A percentile compares a stretch with the other conserved stretches of the same genome.
phyloP scores from a whole-genome alignment of 1,284 basidiomycete genomes.

The Trametes hirsuta region DNA sequence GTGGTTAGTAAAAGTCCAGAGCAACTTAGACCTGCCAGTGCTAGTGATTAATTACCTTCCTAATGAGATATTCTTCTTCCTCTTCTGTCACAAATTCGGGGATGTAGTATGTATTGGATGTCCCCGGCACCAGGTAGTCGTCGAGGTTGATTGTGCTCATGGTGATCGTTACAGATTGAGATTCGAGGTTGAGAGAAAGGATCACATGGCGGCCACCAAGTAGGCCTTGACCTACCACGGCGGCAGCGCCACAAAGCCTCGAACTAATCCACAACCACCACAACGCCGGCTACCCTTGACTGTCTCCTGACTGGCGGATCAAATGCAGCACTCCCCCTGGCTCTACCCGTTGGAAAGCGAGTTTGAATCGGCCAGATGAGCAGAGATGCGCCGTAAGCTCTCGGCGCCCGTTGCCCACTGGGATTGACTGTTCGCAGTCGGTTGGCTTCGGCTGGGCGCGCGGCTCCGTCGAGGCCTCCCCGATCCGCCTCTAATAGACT shows the following conservation, averaged over 20 bases:
- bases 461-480: no score
- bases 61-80: conserved; percentile 79
- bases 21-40: no score
- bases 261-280: no score
- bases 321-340: no score
- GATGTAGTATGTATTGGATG: conserved; percentile 62
- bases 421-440: no score
- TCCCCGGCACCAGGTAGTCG: conserved; percentile 42
- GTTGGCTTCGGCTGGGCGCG: no score
- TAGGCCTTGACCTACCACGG: background rate
- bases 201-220: conserved; percentile 10
- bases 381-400: no score
- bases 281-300: no score
- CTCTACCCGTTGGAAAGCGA: no score
- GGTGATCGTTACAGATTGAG: background rate
- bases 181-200: background rate
- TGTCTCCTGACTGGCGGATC: background rate
- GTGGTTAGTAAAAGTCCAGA: background rate
- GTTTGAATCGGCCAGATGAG: no score
- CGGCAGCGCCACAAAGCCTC: background rate
- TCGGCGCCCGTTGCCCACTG: no score
- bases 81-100: conserved; percentile 80
- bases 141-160: conserved; percentile 21
- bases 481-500: no score
- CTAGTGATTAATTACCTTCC: conserved; percentile 54